Base-by-base conservation (phyloP, 768 basidiomycete species). In the Tulasnella sp. region DNA sequence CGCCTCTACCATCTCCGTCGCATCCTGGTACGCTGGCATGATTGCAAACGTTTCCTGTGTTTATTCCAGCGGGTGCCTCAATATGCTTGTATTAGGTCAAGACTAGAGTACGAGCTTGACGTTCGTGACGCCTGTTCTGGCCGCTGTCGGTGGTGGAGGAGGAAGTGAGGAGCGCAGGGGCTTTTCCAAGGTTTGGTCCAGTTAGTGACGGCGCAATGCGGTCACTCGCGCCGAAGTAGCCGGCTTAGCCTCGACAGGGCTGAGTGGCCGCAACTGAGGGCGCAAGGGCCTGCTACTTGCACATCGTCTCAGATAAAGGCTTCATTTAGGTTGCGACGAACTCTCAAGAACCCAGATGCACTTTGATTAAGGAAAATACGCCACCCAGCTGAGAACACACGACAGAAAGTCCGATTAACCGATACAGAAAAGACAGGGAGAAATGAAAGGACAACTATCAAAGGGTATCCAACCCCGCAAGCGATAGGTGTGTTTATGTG, bases 1-100 rank as follows among this genome's bases (percentile, higher is more conserved):
- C 78, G 95, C 94, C 84, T 97, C 96, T 79, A 96, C 83, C 70
- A 98, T 89, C 83, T 98, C 96, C 74, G 96, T 97, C 15, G 92
- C 94, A 80, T 94, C 94, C 70, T 86, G 88, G 71, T 92, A 88
- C 83, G 31, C 52, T n/a, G 70, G 77, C 76, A 75, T 75, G 22
- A 31, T 49, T 49, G 45, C 45, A 49, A 8, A 22, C 19, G 45
- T 22, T 49, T 22, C 22, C 22, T 9, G 17, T 22, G 17, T 49
- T 22, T 49, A 49, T 49, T 49, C 45, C 45, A 8, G 17, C 45
- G 9, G 37, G 69, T 37, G n/a, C 42, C 14, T 71, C 31, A 71
- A 71, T 25, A 25, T 11, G 2, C 15, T 12, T 71, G 37, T 34
- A 71, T 37, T 71, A 71, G 69, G 25, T 34, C 42, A 31, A 22